Evolutionary conservation across 2,329 filamentous ascomycete genomes (phyloP), one percentile per base, ranked within the genome.

Genomic region (Truncatella angustata): DNA sequence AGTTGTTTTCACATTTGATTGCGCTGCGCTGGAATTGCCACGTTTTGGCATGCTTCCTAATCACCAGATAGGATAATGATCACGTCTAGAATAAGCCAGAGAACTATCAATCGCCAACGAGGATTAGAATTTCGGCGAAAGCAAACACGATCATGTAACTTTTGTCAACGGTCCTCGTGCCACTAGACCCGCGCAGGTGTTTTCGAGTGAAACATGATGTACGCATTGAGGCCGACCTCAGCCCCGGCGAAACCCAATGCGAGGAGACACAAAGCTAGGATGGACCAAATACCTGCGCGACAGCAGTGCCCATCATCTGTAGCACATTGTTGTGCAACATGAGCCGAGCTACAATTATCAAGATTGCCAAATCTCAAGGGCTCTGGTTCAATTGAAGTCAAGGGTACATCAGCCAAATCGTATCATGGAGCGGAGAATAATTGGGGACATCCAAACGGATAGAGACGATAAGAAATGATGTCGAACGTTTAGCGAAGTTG

Each of bases 101-200:
- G n/a, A n/a, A n/a, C n/a, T n/a, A n/a, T n/a, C n/a, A n/a, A n/a
- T n/a, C n/a, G n/a, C 32, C 48, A 42, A n/a, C 24, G 24, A 30
- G 24, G 21, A 12, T 42, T 14, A 18, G n/a, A 43, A 10, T 49
- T 21, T 51, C 40, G 49, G 49, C 49, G 39, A 51, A 51, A 51
- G 40, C 49, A 51, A 51, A 51, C 49, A 51, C 21, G 21, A 20
- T 18, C 10, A 45, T 37, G 49, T 51, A n/a, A 51, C 49, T 42
- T 44, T 44, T 14, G 40, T 23, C 40, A 36, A 51, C 40, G 37
- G 40, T 16, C 28, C 18, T 45, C 14, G 49, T 51, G 5, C 28
- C 30, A 51, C 49, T 11, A 36, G 14, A 21, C 36, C 23, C 40
- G 7, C 34, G 36, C 16, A 18, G 24, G 40, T 36, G 32, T 3